Evolutionary conservation across 1,284 basidiomycete genomes (phyloP), one percentile per base, ranked within the genome.

Genomic region (Peniophora sp.): DNA sequence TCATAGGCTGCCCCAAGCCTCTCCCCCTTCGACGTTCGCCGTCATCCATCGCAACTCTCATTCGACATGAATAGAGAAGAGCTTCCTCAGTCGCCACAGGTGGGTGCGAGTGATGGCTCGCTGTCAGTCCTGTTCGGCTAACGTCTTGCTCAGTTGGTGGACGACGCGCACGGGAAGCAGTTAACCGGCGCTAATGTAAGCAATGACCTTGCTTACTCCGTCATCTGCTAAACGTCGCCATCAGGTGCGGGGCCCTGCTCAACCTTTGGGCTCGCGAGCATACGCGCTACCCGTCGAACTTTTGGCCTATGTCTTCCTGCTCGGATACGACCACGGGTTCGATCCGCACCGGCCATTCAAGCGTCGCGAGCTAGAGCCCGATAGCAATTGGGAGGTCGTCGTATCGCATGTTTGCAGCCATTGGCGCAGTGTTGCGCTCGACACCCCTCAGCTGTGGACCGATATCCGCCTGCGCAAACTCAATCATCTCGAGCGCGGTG

Each of bases 201-300:
- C 27, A 12, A 32, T 32, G 27, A 32, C 27, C 27, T 32, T 32
- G 27, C 12, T 32, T 12, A 32, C 27, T 32, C 27, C 27, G 27
- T 32, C 27, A 32, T 32, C 27, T 32, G 12, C 27, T 32, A 32
- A 32, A 32, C 27, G 27, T 32, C 27, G 27, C 27, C 12, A 32
- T 32, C 27, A 32, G 27, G 27, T 32, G 5, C 27, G 27, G 27
- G 6, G 27, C 6, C 27, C 27, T 32, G 27, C 6, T 6, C 27
- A 32, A 12, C 27, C n/a, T n/a, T n/a, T n/a, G n/a, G n/a, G 27
- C 12, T 32, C 27, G 27, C 27, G 12, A 32, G 27, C 12, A 6
- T 5, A 74, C 57, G 56, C 64, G 12, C 71, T 83, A 50, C 80
- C 80, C 36, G 72, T 78, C 51, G 80, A 83, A 60, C 69, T 81